Base-by-base conservation (phyloP, 768 basidiomycete species). In the Pleurotus tuoliensis region DNA sequence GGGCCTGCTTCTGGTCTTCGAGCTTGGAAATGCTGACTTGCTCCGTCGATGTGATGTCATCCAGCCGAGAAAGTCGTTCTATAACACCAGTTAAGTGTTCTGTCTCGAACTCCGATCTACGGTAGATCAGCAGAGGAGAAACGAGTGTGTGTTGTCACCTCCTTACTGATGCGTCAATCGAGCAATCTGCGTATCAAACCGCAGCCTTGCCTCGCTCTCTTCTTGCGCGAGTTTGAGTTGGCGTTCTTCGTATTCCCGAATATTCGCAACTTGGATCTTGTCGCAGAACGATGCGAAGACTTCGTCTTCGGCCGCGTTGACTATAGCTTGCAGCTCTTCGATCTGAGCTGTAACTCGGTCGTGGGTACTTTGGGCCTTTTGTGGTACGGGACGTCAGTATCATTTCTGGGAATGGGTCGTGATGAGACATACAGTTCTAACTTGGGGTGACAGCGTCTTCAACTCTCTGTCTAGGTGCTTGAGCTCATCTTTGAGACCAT, bases 191-290 rank as follows among this genome's bases (percentile, higher is more conserved):
- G 86, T 90, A 61, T 94, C 87, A 62, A 84, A 96, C 47, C 88
- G 81, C 61, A 94, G 72, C 56, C 91, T 75, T 6, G 90, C 90
- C 62, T 90, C 91, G 64, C 83, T 90, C 69, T 94, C 93, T 63
- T 91, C 90, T 69, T 94, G 88, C 0, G 91, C 92, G 20, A 91
- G 82, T 68, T 88, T 90, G 27, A 98, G 76, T 65, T 96, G 93
- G 18, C 89, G 84, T 66, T 93, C 90, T 70, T 98, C 96, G 67
- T 95, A 99, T 62, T 95, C 92, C 24, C 95, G 84, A 60, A 99
- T 93, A 70, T 86, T 86, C 13, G 73, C 68, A 5, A 97, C 87
- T 8, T 84, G 81, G 61, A 98, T 94, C 62, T 83, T 81, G 38
- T 71, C 67, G 66, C 95, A 98, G 73, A 99, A 98, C 3, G 72